Evolutionary conservation across 1,284 basidiomycete genomes (phyloP).

Genomic region (Quambalaria eucalypti): DNA sequence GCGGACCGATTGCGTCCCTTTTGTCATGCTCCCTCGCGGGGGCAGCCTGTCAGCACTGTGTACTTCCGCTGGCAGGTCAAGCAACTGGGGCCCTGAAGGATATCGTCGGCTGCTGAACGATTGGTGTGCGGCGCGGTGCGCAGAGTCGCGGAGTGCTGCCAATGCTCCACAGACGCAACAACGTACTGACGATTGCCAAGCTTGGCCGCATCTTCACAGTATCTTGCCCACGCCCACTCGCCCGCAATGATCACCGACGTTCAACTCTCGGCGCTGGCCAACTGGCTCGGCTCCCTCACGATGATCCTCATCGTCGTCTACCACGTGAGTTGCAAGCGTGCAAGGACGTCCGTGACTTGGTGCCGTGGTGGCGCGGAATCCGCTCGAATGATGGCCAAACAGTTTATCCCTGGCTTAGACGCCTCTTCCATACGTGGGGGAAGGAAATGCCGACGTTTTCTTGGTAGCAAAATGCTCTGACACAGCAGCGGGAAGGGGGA

Average conservation of each 20-base stretch:
- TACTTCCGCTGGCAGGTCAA: neutral
- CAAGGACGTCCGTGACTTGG: neutral
- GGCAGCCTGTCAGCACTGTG: neutral
- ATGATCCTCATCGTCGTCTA: constrained; percentile 40
- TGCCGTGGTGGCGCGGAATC: neutral
- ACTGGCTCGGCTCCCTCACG: constrained; percentile 37
- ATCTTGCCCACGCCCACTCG: neutral
- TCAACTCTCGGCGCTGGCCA: constrained; percentile 34
- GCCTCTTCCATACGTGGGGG: neutral
- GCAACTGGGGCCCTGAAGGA: neutral
- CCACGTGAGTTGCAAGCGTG: constrained; percentile 23
- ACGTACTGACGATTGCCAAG: neutral
- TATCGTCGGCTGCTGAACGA: neutral
- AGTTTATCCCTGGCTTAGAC: constrained; percentile 1
- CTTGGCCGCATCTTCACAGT: neutral
- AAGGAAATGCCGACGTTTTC: constrained; percentile 1
- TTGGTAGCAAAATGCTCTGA: constrained; percentile 1
- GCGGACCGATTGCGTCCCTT: constrained; percentile 5
- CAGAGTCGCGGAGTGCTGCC: neutral
- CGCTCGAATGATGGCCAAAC: neutral
- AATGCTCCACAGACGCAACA: neutral
- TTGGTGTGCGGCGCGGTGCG: neutral
- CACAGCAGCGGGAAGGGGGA: neutral
- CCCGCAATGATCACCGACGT: constrained; percentile 36
- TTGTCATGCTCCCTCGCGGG: neutral